A percentile compares a stretch with the other conserved stretches of the same genome.
Evolutionary conservation across 2,329 filamentous ascomycete species (phyloP).

Genomic region (Pseudopyricularia javanii): DNA sequence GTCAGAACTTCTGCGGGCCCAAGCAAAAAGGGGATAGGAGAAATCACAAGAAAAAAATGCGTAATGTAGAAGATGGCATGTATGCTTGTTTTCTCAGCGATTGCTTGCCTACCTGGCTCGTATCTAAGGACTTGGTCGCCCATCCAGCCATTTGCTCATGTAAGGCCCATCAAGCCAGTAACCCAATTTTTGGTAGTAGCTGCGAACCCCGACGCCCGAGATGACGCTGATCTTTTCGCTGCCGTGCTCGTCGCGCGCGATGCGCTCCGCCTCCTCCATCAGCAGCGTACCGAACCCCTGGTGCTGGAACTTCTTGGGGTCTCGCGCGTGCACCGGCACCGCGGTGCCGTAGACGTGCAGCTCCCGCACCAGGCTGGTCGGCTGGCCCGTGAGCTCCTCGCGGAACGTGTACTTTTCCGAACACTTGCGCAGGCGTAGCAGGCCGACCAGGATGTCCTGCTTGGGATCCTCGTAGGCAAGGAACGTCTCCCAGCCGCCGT

Average conservation of each 20-base stretch:
- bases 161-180: constrained; percentile 92
- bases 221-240: constrained; percentile 94
- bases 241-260: constrained; percentile 86
- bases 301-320: constrained; percentile 95
- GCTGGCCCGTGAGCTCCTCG: constrained; percentile 72
- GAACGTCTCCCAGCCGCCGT: constrained; percentile 98
- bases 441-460: constrained; percentile 90
- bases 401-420: constrained; percentile 82
- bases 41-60: too few species aligned
- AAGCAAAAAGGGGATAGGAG: too few species aligned
- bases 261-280: constrained; percentile 97
- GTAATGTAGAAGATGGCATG: neutral
- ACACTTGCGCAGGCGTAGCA: constrained; percentile 83
- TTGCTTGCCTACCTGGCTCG: neutral
- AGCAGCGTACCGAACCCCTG: constrained; percentile 91
- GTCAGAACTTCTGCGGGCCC: too few species aligned
- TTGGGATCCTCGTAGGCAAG: constrained; percentile 96
- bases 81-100: neutral
- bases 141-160: constrained; percentile 55
- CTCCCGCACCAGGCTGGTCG: constrained; percentile 84
- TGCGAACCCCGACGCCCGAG: constrained; percentile 90
- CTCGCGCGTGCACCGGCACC: constrained; percentile 91
- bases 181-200: constrained; percentile 86
- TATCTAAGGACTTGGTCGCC: constrained; percentile 18
- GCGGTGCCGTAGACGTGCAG: constrained; percentile 95